Evolutionary conservation across 2,329 filamentous ascomycete genomes (phyloP).

Genomic region (Arthrobotrys musiformis): DNA sequence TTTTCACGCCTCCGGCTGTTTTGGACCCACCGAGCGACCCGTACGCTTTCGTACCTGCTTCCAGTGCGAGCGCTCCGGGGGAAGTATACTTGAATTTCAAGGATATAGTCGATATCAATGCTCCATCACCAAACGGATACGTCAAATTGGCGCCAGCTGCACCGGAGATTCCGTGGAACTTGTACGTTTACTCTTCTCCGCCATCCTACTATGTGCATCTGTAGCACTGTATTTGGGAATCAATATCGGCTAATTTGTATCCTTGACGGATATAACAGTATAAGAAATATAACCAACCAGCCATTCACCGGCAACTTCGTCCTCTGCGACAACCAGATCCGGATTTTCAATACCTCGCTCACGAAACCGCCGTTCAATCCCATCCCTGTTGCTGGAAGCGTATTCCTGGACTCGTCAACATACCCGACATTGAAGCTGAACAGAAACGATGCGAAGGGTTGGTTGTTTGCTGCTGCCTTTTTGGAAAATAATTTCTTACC

Average conservation of each 20-base stretch:
- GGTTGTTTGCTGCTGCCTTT: constrained; percentile 63
- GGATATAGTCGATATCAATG: background rate
- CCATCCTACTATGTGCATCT: too few relatives aligned
- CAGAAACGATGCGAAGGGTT: constrained; percentile 61
- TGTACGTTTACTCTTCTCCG: background rate
- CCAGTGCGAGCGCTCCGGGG: constrained; percentile 55
- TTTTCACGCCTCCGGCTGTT: constrained; percentile 62
- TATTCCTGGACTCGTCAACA: constrained; percentile 60
- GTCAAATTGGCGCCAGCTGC: constrained; percentile 11
- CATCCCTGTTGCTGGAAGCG: constrained; percentile 61
- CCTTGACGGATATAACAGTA: too few relatives aligned
- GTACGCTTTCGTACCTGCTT: constrained; percentile 62
- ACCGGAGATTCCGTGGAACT: constrained; percentile 4
- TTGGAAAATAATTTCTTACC: constrained; percentile 63
- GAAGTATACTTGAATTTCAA: constrained; percentile 28
- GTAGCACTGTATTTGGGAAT: too few relatives aligned
- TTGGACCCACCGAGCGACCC: constrained; percentile 68
- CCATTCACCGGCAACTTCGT: constrained; percentile 65
- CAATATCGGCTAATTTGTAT: too few relatives aligned
- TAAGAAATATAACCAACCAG: constrained; percentile 68
- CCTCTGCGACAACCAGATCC: constrained; percentile 65
- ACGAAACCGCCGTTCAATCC: constrained; percentile 61
- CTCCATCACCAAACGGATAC: constrained; percentile 7
- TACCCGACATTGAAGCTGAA: constrained; percentile 59
- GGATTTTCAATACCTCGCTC: constrained; percentile 66